Percentiles rank a stretch among this genome's conserved stretches.
phyloP scores from a whole-genome alignment of 2,329 filamentous ascomycete genomes.

The Aspergillus udagawae region DNA sequence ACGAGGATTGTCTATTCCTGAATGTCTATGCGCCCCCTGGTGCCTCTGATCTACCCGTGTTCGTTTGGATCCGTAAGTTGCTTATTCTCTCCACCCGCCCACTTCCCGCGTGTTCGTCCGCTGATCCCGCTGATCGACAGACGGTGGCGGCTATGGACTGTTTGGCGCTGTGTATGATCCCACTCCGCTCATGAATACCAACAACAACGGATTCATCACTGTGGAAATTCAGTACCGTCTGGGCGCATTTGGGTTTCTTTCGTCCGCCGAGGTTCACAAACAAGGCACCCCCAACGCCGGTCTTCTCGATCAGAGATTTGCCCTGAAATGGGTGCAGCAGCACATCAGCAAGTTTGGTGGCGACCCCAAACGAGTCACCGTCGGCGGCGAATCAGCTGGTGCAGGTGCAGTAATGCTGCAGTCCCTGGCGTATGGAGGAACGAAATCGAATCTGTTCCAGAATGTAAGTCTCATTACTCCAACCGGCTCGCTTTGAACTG shows the following conservation, averaged over 20 bases:
- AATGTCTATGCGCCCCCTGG: conserved; percentile 28
- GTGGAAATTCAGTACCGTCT: conserved; percentile 49
- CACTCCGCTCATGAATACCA: conserved; percentile 43
- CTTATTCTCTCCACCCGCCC: no score
- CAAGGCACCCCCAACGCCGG: conserved; percentile 3
- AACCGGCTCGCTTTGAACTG: background rate
- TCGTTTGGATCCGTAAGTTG: conserved; percentile 26
- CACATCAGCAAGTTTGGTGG: conserved; percentile 7
- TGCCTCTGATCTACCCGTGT: conserved; percentile 27
- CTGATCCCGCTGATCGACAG: conserved; percentile 1
- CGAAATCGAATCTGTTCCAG: conserved; percentile 4
- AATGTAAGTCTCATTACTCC: conserved; percentile 18
- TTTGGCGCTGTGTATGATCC: conserved; percentile 39
- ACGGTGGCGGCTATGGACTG: conserved; percentile 34
- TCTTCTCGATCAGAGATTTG: conserved; percentile 9
- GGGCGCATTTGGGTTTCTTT: conserved; percentile 21
- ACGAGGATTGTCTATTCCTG: conserved; percentile 37
- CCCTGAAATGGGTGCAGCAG: conserved; percentile 9
- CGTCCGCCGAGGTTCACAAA: conserved; percentile 50
- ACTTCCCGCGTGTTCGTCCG: background rate
- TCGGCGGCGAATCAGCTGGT: conserved; percentile 6
- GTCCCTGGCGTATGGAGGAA: conserved; percentile 4
- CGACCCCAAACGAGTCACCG: conserved; percentile 4
- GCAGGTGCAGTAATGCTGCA: conserved; percentile 8
- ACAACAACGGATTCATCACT: conserved; percentile 46